Evolutionary conservation across 306 rosid species (phyloP).

Genomic region (Gastrolobium villosum): DNA sequence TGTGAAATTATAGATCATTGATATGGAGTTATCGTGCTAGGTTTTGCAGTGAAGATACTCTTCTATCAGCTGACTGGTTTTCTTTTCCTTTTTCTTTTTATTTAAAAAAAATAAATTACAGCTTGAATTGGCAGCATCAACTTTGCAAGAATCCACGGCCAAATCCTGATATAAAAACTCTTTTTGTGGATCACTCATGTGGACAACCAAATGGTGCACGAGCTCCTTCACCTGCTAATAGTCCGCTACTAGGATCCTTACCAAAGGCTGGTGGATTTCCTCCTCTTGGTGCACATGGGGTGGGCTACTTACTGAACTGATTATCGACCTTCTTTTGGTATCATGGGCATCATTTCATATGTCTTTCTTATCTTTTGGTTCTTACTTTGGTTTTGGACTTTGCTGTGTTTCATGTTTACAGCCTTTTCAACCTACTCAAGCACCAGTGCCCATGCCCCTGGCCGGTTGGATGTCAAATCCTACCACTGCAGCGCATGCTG

Average conservation of each 20-base stretch:
- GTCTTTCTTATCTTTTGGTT: conserved; percentile 14
- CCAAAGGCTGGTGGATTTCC: conserved; percentile 98
- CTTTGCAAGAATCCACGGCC: conserved; percentile 98
- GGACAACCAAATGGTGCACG: conserved; percentile 98
- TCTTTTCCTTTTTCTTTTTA: not conserved
- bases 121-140: conserved; percentile 99
- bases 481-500: conserved; percentile 84
- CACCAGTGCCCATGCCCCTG: conserved; percentile 85
- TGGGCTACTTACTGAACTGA: conserved; percentile 55
- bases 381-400: conserved; percentile 16
- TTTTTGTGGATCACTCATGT: conserved; percentile 97
- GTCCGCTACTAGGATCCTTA: conserved; percentile 85
- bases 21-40: conserved; percentile 10
- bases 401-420: conserved; percentile 50
- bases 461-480: conserved; percentile 99
- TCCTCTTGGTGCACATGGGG: conserved; percentile 98
- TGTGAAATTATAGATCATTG: not conserved
- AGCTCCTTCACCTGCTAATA: conserved; percentile 97
- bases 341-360: conserved; percentile 33
- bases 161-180: conserved; percentile 99
- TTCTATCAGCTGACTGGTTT: conserved; percentile 30
- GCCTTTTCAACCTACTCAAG: conserved; percentile 94
- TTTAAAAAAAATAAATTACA: conserved; percentile 47
- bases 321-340: conserved; percentile 33
- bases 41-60: conserved; percentile 5